Evolutionary conservation across 2,329 filamentous ascomycete genomes (phyloP), one percentile per base, ranked within the genome.

Genomic region (Aspergillus hortae): DNA sequence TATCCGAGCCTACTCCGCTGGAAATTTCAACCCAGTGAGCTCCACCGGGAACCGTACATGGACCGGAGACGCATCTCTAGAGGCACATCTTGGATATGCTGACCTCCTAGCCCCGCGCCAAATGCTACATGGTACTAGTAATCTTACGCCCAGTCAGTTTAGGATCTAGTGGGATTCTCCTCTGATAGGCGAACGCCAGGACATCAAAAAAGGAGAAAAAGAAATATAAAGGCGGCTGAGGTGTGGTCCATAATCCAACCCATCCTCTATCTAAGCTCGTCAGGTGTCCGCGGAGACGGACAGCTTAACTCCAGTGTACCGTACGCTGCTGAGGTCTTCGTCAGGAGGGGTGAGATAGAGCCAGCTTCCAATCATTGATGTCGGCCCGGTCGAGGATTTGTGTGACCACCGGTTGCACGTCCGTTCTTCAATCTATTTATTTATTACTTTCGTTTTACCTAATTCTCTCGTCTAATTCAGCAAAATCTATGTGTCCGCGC

Each of bases 1-100:
- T 57, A 60, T 59, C 56, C 54, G 53, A 58, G 44, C 49, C 56
- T 55, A 53, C 42, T 52, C 44, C 35, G 43, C 30, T 49, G 48
- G 52, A 50, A 52, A 54, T 58, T 50, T 54, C 51, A 54, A 40
- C 47, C 41, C 43, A 40, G 41, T 36, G 25, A 52, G 48, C 56
- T 55, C 56, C 57, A 54, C 57, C 45, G 44, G 23, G 45, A 54
- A 36, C 52, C 54, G 51, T 48, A 52, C 52, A 53, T 52, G 47
- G 54, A 49, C 51, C 48, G 48, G 41, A 49, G 57, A 58, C 47
- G 42, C 45, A 53, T 51, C 27, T 52, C 52, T 46, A 17, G 49
- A 58, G 49, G 48, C 42, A 52, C 43, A 44, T 36, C 38, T 47
- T 51, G 30, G 32, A 48, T 41, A 42, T 42, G 40, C 40, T 42